phyloP scores from a whole-genome alignment of 805 yeast species.

The Starmerella bombi region DNA sequence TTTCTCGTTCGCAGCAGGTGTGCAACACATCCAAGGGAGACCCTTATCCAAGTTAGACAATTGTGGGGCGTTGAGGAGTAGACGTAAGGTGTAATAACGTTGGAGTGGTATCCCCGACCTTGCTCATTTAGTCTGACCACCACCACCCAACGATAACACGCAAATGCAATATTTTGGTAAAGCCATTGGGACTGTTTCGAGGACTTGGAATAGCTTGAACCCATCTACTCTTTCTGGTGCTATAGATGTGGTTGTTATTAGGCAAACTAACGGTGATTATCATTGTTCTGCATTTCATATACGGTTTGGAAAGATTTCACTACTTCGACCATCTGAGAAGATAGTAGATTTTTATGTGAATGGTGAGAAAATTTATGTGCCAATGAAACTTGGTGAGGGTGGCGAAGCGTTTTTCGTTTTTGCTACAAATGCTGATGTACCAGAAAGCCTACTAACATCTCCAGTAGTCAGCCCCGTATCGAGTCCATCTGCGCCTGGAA shows the following conservation, averaged over 20 bases:
- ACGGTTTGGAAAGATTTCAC: conserved; percentile 86
- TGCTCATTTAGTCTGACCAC: too few relatives aligned
- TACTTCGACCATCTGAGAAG: conserved; percentile 87
- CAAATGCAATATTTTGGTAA: conserved; percentile 96
- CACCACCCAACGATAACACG: neutral
- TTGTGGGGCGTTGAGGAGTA: too few relatives aligned
- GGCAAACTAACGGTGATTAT: conserved; percentile 65
- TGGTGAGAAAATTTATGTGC: conserved; percentile 64
- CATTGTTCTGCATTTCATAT: conserved; percentile 95
- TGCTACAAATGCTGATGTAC: conserved; percentile 62
- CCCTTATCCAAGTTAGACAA: too few relatives aligned
- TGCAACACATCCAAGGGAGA: too few relatives aligned
- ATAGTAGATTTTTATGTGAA: conserved; percentile 81
- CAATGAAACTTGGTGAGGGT: conserved; percentile 94
- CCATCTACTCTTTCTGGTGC: conserved; percentile 96
- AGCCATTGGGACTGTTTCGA: conserved; percentile 87
- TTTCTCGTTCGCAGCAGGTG: too few relatives aligned
- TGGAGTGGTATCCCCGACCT: too few relatives aligned
- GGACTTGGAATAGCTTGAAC: conserved; percentile 92
- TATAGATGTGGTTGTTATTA: conserved; percentile 88
- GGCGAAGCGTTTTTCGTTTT: conserved; percentile 97
- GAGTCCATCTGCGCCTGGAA: conserved; percentile 26
- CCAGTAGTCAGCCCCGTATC: conserved; percentile 67
- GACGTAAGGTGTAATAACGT: too few relatives aligned
- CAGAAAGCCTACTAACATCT: conserved; percentile 66